Percentiles rank a stretch among this genome's conserved stretches.
Conservation (phyloP, 371 early-diverging fungal species). For the Mucor racemosus region DNA sequence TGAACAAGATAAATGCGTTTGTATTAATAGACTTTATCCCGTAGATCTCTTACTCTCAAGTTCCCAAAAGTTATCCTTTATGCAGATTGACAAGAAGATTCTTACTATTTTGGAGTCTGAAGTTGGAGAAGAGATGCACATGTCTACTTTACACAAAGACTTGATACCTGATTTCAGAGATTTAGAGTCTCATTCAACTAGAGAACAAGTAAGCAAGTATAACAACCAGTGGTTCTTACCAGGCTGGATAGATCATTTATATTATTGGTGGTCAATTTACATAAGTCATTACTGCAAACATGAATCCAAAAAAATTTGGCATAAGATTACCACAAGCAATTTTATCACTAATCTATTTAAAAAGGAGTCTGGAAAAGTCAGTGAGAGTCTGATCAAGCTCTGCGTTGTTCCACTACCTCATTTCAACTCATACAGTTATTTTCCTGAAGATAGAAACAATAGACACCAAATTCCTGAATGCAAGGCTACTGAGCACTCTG, state of each 20-base stretch:
- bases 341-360: neutral
- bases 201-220: slow-evolving; percentile 15
- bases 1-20: neutral
- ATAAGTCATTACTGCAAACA: neutral
- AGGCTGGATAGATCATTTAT: neutral
- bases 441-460: slow-evolving; percentile 9
- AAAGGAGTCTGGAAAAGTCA: neutral
- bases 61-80: slow-evolving; percentile 17
- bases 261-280: slow-evolving; percentile 2
- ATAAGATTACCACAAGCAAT: neutral
- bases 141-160: slow-evolving; percentile 1
- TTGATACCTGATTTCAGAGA: slow-evolving; percentile 8
- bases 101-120: slow-evolving; percentile 1
- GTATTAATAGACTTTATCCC: neutral
- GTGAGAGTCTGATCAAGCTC: neutral
- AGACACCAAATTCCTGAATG: neutral
- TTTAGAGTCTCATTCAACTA: slow-evolving; percentile 11
- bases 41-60: slow-evolving; percentile 10
- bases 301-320: neutral
- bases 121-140: neutral
- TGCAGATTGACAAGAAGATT: neutral
- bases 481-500: neutral
- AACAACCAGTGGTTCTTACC: neutral
- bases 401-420: slow-evolving; percentile 17
- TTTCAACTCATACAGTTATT: slow-evolving; percentile 15